These are phyloP conservation scores for Debaryomyces nepalensis DNA, from an alignment of 1,139 yeast genomes.

Conservation along the genomic window DNA sequence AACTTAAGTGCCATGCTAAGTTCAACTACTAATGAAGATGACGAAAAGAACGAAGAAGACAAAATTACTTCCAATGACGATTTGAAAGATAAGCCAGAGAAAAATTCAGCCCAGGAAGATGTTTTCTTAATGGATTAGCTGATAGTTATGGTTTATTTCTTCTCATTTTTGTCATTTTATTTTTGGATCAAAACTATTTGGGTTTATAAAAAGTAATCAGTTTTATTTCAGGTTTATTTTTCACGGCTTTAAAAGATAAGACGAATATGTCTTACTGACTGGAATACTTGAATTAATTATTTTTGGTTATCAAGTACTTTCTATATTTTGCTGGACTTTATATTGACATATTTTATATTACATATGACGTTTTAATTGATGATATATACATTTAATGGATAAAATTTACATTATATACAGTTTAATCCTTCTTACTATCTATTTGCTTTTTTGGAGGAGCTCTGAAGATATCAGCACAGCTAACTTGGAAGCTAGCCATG, in stretches of 20 bases:
- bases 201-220: background rate
- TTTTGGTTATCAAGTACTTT: background rate
- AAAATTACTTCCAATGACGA: background rate
- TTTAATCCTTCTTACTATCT: conserved; percentile 4
- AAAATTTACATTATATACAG: conserved; percentile 10
- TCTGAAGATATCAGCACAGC: conserved; percentile 39
- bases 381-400: conserved; percentile 9
- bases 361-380: conserved; percentile 3
- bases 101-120: conserved; percentile 24
- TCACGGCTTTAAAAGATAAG: background rate
- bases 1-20: conserved; percentile 20
- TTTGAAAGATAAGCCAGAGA: conserved; percentile 2
- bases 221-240: conserved; percentile 4
- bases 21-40: conserved; percentile 13
- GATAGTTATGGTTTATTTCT: background rate
- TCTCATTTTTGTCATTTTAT: background rate
- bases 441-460: conserved; percentile 17
- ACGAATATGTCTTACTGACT: no score
- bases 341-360: conserved; percentile 6
- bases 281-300: background rate
- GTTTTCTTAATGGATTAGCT: conserved; percentile 43
- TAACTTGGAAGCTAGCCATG: conserved; percentile 32
- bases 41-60: conserved; percentile 14
- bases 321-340: background rate
- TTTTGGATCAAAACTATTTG: background rate